These are phyloP conservation scores for Trichophyton equinum DNA, from an alignment of 2,329 filamentous ascomycete species.

Conservation along the genomic window DNA sequence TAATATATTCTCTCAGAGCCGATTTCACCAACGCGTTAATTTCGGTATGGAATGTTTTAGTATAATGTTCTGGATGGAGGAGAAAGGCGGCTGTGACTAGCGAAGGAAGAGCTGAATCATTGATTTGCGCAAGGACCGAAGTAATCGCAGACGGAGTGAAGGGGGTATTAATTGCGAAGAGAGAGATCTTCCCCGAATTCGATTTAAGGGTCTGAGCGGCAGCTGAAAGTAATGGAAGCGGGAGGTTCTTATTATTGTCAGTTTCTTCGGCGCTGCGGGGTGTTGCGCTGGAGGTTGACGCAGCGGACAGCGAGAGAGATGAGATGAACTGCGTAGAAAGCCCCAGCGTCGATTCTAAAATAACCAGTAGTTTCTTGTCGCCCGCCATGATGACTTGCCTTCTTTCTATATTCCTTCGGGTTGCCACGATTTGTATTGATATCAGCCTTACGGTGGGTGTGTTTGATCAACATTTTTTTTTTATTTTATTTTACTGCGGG, in stretches of 20 bases:
- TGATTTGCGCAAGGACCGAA: slow-evolving; percentile 59
- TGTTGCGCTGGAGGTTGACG: slow-evolving; percentile 1
- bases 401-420: not conserved
- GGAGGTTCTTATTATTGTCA: slow-evolving; percentile 20
- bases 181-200: slow-evolving; percentile 74
- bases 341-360: slow-evolving; percentile 24
- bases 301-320: slow-evolving; percentile 22
- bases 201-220: slow-evolving; percentile 62
- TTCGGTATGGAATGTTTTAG: slow-evolving; percentile 50
- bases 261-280: slow-evolving; percentile 8
- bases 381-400: not conserved
- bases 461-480: no score
- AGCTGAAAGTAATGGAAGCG: slow-evolving; percentile 58
- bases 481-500: not conserved
- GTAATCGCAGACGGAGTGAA: slow-evolving; percentile 67
- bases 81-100: slow-evolving; percentile 59
- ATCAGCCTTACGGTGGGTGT: no score
- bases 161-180: slow-evolving; percentile 74
- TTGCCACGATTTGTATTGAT: no score
- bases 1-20: slow-evolving; percentile 50
- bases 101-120: slow-evolving; percentile 58
- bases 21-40: slow-evolving; percentile 47
- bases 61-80: slow-evolving; percentile 51
- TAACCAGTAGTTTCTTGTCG: slow-evolving; percentile 18
- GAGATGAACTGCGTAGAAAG: slow-evolving; percentile 31